Evolutionary conservation across 306 rosid genomes (phyloP), one percentile per base, ranked within the genome.

Genomic region (Morella rubra): DNA sequence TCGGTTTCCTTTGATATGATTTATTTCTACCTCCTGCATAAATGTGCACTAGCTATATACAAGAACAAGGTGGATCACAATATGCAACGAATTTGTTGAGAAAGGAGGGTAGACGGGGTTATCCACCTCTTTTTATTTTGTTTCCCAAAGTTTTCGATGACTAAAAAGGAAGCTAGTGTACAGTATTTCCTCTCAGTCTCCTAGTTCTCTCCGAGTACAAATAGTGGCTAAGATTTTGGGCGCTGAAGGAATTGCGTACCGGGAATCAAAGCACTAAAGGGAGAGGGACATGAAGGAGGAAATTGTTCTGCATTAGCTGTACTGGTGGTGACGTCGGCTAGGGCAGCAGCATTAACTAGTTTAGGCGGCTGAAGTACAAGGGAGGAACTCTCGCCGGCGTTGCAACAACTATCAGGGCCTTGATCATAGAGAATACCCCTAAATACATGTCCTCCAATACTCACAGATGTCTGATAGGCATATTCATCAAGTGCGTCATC

Each of bases 401-500:
- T 56, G 72, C 50, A 32, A 61, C 74, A 52, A 74, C 74, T 84
- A 41, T 72, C 74, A 69, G 81, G 91, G 22, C 93, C 97, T 85
- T 92, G 91, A 85, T 92, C 93, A 72, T 87, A 78, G 2, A 90
- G 88, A 78, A 87, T 76, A 13, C 97, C 97, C 60, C 79, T 79
- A 42, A 92, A 92, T 4, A 85, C 68, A 73, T 83, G 96, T 16
- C 91, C 97, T 74, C 91, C 93, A 32, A 92, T 85, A 10, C 46
- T 82, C 70, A 90, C 90, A 32, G 81, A 67, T 12, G 97, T 80
- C 75, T 92, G 91, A 78, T 90, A 92, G 0, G 90, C 97, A 0
- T 72, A 70, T 65, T 90, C 85, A 45, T 86, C 76, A 1, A 74
- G 81, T 49, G 46, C 61, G 2, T 79, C 89, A 55, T 88, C 88